Evolutionary conservation across 495 filamentous ascomycete species (phyloP).

Genomic region (Chaetomium fimeti): DNA sequence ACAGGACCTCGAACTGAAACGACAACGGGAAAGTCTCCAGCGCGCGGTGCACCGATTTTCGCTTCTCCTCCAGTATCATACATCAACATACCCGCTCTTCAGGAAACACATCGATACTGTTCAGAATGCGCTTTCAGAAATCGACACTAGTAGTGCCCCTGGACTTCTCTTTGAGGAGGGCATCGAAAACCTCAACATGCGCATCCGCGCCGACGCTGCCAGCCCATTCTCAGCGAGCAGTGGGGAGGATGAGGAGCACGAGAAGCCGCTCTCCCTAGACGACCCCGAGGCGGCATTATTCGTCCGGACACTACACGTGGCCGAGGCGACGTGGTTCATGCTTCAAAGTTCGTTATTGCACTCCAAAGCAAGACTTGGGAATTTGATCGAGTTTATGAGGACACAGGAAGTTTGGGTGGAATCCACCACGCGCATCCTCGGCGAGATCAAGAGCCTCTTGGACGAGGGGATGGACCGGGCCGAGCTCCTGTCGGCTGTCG

Average conservation of each 20-base stretch:
- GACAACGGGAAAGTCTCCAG: too few species aligned
- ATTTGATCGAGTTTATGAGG: background rate
- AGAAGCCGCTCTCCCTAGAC: background rate
- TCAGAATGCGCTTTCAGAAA: too few species aligned
- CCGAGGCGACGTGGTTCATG: background rate
- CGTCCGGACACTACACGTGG: background rate
- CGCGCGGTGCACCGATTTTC: too few species aligned
- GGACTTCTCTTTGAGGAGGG: background rate
- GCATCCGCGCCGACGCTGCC: background rate
- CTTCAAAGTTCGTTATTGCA: background rate
- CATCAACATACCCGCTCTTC: too few species aligned
- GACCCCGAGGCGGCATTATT: background rate
- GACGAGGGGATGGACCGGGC: background rate
- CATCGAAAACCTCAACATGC: background rate
- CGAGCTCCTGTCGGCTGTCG: background rate
- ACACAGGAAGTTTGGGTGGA: background rate
- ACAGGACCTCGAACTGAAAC: too few species aligned
- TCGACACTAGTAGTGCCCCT: background rate
- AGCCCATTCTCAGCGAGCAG: background rate
- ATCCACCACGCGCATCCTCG: background rate
- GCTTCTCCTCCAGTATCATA: too few species aligned
- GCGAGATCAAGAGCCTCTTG: background rate
- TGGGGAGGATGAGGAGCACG: too few species aligned
- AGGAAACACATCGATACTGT: too few species aligned
- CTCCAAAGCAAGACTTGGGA: background rate